A percentile compares a stretch with the other conserved stretches of the same genome.
Conservation (phyloP, 148 eudicot genomes). For the Amaranthus hypochondriacus region DNA sequence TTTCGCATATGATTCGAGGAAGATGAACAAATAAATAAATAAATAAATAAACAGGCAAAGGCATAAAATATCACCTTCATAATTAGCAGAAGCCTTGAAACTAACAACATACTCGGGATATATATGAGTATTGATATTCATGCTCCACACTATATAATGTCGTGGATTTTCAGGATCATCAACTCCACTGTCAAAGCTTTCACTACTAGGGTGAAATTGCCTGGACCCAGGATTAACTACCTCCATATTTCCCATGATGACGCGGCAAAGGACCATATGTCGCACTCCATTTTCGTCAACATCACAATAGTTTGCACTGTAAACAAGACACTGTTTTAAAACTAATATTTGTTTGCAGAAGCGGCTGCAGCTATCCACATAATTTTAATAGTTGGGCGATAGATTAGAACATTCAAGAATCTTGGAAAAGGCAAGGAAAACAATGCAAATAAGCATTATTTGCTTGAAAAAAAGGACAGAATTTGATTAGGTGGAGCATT, state of each 20-base stretch:
- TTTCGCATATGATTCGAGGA: not conserved
- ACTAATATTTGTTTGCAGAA: constrained; percentile 8
- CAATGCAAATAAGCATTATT: not conserved
- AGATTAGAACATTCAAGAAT: not conserved
- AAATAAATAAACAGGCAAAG: constrained; percentile 3
- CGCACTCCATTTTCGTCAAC: constrained; percentile 86
- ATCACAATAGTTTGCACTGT: constrained; percentile 69
- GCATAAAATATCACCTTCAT: constrained; percentile 57
- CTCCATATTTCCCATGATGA: constrained; percentile 93
- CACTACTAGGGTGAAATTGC: constrained; percentile 79
- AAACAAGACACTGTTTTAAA: constrained; percentile 23
- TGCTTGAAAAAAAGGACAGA: too few species aligned
- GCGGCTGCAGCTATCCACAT: constrained; percentile 6
- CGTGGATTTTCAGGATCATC: constrained; percentile 72
- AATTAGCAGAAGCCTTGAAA: constrained; percentile 65
- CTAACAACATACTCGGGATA: constrained; percentile 75
- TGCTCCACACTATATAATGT: constrained; percentile 72
- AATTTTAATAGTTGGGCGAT: not conserved
- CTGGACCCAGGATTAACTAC: constrained; percentile 64
- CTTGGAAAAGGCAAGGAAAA: not conserved
- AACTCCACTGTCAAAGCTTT: constrained; percentile 83
- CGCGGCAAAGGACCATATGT: constrained; percentile 77
- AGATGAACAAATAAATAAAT: not conserved
- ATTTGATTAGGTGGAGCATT: too few species aligned
- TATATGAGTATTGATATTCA: constrained; percentile 79